Percentiles rank a stretch among this genome's conserved stretches.
phyloP scores from a whole-genome alignment of 1,139 yeast species.

The Blastobotrys raffinosifermentans region DNA sequence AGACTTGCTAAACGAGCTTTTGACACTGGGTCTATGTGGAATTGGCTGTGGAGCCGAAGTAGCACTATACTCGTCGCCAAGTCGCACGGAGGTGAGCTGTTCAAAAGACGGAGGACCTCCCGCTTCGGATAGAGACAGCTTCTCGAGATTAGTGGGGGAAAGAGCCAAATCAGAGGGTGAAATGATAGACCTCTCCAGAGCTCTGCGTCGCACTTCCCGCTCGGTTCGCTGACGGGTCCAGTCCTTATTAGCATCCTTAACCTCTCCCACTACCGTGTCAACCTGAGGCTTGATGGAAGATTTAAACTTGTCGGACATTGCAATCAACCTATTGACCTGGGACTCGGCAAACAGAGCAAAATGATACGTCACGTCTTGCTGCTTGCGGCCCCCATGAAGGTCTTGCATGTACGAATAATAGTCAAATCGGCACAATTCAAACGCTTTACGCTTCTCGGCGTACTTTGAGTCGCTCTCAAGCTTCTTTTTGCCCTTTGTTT shows the following conservation, averaged over 20 bases:
- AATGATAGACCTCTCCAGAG: constrained; percentile 31
- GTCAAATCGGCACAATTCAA: constrained; percentile 66
- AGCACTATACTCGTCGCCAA: background rate
- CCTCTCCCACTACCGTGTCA: constrained; percentile 30
- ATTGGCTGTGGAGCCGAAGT: background rate
- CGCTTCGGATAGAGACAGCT: too few relatives aligned
- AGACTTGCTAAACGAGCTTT: too few relatives aligned
- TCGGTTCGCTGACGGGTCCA: constrained; percentile 39
- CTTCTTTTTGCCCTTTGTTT: constrained; percentile 34
- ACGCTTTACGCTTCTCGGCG: constrained; percentile 50
- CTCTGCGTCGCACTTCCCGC: constrained; percentile 35
- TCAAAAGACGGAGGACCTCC: too few relatives aligned
- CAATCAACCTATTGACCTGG: constrained; percentile 27
- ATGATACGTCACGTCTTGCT: constrained; percentile 36
- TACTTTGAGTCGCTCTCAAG: constrained; percentile 54
- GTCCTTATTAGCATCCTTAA: constrained; percentile 34
- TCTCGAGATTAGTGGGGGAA: too few relatives aligned
- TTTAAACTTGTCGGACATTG: constrained; percentile 22
- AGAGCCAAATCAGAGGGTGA: too few relatives aligned
- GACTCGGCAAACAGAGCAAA: constrained; percentile 35
- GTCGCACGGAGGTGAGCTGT: too few relatives aligned
- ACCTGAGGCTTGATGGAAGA: constrained; percentile 29
- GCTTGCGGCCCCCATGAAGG: constrained; percentile 46
- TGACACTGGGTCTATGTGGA: too few relatives aligned
- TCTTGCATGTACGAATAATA: constrained; percentile 62